Base-by-base conservation (phyloP, 768 basidiomycete genomes). In the Filobasidium floriforme region DNA sequence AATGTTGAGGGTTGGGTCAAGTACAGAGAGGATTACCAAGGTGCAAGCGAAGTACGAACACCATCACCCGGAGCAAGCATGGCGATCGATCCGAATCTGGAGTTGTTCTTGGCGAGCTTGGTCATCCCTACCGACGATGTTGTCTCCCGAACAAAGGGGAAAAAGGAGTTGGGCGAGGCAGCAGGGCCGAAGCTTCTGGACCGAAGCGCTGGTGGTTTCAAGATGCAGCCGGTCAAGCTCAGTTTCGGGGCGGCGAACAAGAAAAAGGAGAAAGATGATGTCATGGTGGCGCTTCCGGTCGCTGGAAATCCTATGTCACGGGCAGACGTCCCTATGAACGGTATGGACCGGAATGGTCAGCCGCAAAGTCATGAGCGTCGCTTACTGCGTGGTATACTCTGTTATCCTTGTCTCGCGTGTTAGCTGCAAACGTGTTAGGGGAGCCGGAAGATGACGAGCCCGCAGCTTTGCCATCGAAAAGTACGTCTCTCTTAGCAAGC, bases 1-100 rank as follows among this genome's bases (percentile, higher is more conserved):
- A 41, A 63, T 5, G 57, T 26, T 14, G 41, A 12, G 41, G n/a
- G 24, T 9, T 73, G 28, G 59, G 74, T 9, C 66, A 68, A 43
- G 59, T 98, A 98, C 77, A 94, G 94, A 92, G 93, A 97, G 71
- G 90, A 93, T 73, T 84, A 81, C 41, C 88, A 89, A 0, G 73
- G 71, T 26, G 73, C 73, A 2, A 46, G 64, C 6, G 73, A 75
- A 55, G 65, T 68, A 5, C 40, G 70, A 65, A 37, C 62, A 66
- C 29, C 19, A 66, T 52, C 3, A 61, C 43, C 60, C 15, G 14
- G n/a, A 22, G 62, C 61, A 18, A 69, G 72, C 28, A 62, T n/a
- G 15, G 37, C 2, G 63, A 41, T 40, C 60, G 60, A 68, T 9
- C 43, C 22, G 46, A 24, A 15, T 41, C 55, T 65, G 1, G 41